Base-by-base conservation (phyloP, 2,329 filamentous ascomycete species). In the Lomentospora prolificans region DNA sequence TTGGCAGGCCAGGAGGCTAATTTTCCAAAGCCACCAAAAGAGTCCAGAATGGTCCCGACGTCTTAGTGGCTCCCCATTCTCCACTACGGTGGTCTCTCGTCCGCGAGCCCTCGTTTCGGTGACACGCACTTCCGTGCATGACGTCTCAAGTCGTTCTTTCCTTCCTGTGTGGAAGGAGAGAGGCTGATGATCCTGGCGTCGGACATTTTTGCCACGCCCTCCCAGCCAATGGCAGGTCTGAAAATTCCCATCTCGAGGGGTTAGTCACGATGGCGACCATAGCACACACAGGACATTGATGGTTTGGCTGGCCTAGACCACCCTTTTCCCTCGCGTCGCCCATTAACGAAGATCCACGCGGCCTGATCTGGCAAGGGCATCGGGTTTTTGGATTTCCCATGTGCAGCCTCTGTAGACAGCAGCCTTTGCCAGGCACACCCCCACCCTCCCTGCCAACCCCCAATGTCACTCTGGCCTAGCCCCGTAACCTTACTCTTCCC, bases 71-170 rank as follows among this genome's bases (percentile, higher is more conserved):
- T 28, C 25, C 25, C 25, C 50, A 51, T 24, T 14, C 10, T 24
- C 24, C 41, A 8, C 50, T 51, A 14, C 10, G 17, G 44, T 48
- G 12, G 19, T 22, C 44, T 51, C 27, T 51, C 30, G 50, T 28
- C 30, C 19, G 27, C 50, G 6, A 51, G 39, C 50, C 51, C 36
- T 54, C 59, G 52, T 53, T 46, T 61, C 64, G 62, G 64, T 59
- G 62, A 57, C 48, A 58, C 22, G 36, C 48, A 25, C 51, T 64
- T 64, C 65, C 63, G 64, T 60, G 60, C 61, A 61, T 62, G 62
- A 60, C 59, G 61, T 61, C 59, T 62, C 57, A 58, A 53, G 55
- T 56, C 33, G 55, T 61, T 59, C 58, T 58, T 22, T 30, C 4
- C 44, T 22, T 22, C 10, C 25, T 46, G 25, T 30, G 17, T 28